These are phyloP conservation scores for Orobanche coerulescens DNA, from an alignment of 257 asterid species.

Conservation along the genomic window DNA sequence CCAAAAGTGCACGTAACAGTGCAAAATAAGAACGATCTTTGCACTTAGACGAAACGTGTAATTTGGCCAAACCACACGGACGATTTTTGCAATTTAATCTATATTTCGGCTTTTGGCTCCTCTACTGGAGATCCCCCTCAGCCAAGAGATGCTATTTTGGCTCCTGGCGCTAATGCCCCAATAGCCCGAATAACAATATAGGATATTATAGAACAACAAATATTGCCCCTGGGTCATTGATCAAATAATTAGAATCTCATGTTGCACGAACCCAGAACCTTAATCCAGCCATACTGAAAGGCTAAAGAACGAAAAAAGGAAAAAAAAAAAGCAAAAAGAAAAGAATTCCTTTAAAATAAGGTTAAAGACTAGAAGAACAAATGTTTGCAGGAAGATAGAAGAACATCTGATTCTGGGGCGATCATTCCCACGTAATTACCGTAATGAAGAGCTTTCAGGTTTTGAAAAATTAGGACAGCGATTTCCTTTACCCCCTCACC, in stretches of 20 bases:
- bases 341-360: not conserved
- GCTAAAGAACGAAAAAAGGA: not conserved
- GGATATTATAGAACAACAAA: not conserved
- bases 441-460: conserved; percentile 1
- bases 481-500: not conserved
- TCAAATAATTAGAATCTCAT: not conserved
- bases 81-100: too few species aligned
- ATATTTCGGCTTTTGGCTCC: too few species aligned
- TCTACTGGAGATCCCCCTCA: too few species aligned
- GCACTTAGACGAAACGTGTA: too few species aligned
- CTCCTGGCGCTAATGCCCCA: too few species aligned
- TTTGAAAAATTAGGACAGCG: not conserved
- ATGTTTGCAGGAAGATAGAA: not conserved
- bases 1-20: too few species aligned
- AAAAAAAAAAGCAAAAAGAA: too few species aligned
- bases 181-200: not conserved
- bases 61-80: too few species aligned
- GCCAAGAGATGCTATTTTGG: too few species aligned
- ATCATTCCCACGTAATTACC: not conserved
- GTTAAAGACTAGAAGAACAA: not conserved
- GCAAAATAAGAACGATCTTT: too few species aligned
- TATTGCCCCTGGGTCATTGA: not conserved
- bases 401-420: conserved; percentile 6
- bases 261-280: conserved; percentile 2
- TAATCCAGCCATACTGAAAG: not conserved